Evolutionary conservation across 495 filamentous ascomycete genomes (phyloP).

Genomic region (Aspergillus bertholletiae): DNA sequence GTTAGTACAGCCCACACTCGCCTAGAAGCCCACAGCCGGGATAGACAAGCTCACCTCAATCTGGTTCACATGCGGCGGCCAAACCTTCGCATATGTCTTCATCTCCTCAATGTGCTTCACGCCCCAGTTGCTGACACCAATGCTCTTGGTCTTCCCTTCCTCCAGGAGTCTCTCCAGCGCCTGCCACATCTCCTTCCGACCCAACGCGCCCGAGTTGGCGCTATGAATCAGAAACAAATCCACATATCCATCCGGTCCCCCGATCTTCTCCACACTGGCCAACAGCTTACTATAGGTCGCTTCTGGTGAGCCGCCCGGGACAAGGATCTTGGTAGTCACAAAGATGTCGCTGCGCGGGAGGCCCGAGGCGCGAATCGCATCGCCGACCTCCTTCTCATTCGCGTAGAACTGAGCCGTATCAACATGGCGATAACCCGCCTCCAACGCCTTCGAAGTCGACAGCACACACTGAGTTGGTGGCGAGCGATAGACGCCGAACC

Average conservation of each 20-base stretch:
- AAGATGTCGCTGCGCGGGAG: conserved; percentile 58
- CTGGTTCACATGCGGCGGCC: conserved; percentile 68
- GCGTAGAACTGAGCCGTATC: conserved; percentile 70
- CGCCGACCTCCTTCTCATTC: conserved; percentile 65
- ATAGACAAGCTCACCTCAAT: conserved; percentile 53
- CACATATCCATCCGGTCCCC: conserved; percentile 59
- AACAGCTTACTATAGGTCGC: conserved; percentile 55
- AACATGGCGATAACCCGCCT: conserved; percentile 66
- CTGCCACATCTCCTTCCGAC: conserved; percentile 59
- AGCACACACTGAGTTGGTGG: conserved; percentile 45
- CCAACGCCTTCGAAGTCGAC: conserved; percentile 59
- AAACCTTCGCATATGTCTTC: conserved; percentile 57
- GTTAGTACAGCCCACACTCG: neutral
- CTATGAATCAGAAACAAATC: conserved; percentile 70
- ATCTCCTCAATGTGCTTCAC: conserved; percentile 59
- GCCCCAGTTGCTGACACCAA: conserved; percentile 72
- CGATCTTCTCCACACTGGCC: conserved; percentile 60
- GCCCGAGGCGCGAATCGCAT: conserved; percentile 52
- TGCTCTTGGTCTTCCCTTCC: conserved; percentile 56
- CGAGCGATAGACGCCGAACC: conserved; percentile 70
- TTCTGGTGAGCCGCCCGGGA: conserved; percentile 51
- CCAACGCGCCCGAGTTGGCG: conserved; percentile 48
- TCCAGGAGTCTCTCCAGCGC: conserved; percentile 58
- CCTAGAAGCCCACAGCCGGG: neutral
- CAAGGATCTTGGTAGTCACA: conserved; percentile 65